Evolutionary conservation across 1,139 yeast species (phyloP), one percentile per base, ranked within the genome.

Genomic region (Sugiyamaella grinbergsii): DNA sequence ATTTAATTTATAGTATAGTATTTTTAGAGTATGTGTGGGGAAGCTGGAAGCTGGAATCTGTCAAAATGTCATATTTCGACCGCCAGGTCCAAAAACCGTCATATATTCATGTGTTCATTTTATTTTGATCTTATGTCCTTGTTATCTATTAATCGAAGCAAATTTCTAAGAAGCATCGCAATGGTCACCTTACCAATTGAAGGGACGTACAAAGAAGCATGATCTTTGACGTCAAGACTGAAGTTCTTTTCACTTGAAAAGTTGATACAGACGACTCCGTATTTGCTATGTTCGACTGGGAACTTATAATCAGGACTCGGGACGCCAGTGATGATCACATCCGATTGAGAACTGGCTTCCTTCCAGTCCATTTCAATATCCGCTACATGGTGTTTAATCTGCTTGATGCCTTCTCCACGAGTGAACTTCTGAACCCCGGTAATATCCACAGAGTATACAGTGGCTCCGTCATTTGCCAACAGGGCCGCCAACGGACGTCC

Each of bases 401-500:
- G 82, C 68, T 80, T 82, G 62, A 93, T 76, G 46, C 95, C 95
- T 61, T 88, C 95, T 37, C 98, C 98, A 64, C 98, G 79, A 7
- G 97, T 91, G 69, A 87, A 93, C 66, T 83, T 83, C 69, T 93
- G 98, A 55, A 89, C 82, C 56, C 90, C 88, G 61, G 86, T 83
- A 46, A 93, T 73, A 65, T 93, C 98, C 4, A 83, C 91, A 1
- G 98, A 90, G 68, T 86, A 93, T 1, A 93, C 98, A 1, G 85
- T 85, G 22, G 98, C 98, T 56, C 98, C 98, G 64, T 93, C 98
- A 62, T 93, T 93, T 22, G 98, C 98, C 58, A 94, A 73, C 38
- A 93, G 72, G 0, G 98, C 98, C 28, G 98, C 98, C 56, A 93
- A 74, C 1, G 98, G 98, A 59, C 98, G 81, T 5, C 98, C 98